Evolutionary conservation across 257 asterid species (phyloP), one percentile per base, ranked within the genome.

Genomic region (Rauvolfia tetraphylla): DNA sequence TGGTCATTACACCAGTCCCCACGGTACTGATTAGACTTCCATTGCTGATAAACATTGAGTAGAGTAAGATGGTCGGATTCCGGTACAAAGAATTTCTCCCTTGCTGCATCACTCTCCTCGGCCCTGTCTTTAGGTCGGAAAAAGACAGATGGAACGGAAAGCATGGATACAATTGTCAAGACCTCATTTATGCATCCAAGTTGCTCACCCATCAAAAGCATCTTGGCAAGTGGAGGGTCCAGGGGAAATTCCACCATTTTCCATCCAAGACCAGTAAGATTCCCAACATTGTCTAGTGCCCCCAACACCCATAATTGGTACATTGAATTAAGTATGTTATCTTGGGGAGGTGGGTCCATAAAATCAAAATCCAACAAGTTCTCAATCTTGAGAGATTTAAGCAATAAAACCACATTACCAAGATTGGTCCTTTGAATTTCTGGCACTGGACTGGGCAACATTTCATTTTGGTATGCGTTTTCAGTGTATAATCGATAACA

Each of bases 261-360:
- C 97, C 98, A 92, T 76, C 99, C 99, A 25, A 95, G 85, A 74
- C 62, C 90, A 0, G 99, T 92, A 68, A 95, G 82, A 81, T 79
- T 89, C 36, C 99, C 99, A 9, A 95, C 97, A 72, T 95, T 95
- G 82, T 85, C 89, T 59, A 95, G 82, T 46, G 99, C 99, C 51
- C 98, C 97, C 82, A 95, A 86, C 22, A 95, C 98, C 99, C 99
- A 95, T 80, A 92, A 79, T 80, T 95, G 98, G 83, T 95, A 92
- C 97, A 95, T 92, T 76, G 99, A 95, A 83, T 91, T 92, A 25
- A 91, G 92, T 76, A 91, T 91, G 82, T 92, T 95, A 62, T 95
- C 99, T 63, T 95, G 98, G 66, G 99, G 99, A 25, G 98, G 99
- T 7, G 99, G 99, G 41, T 95, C 99, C 99, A 95, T 92, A 76